phyloP scores from a whole-genome alignment of 208 protist species.

The Crithidia sp. region DNA sequence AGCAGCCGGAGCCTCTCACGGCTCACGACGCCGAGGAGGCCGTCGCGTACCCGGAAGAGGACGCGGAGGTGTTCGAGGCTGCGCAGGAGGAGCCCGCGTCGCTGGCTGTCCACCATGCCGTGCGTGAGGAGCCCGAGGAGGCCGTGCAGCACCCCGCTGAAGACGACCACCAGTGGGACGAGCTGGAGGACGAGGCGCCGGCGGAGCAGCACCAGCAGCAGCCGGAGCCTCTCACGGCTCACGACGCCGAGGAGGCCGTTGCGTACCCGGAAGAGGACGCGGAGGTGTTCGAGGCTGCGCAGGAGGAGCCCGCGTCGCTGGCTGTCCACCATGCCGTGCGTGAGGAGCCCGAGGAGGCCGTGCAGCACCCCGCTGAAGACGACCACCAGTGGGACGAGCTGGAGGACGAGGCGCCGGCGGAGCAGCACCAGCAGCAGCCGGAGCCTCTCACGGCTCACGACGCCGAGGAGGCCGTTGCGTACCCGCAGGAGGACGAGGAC shows the following conservation, averaged over 20 bases:
- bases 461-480: not conserved
- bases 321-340: not conserved
- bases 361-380: conserved; percentile 7
- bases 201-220: not conserved
- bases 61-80: not conserved
- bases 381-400: conserved; percentile 21
- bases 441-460: conserved; percentile 4
- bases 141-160: not conserved
- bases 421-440: not conserved
- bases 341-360: conserved; percentile 6
- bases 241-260: conserved; percentile 14
- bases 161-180: not conserved
- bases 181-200: not conserved
- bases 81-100: not conserved
- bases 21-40: too few species aligned
- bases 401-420: not conserved
- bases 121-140: not conserved
- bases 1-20: too few species aligned
- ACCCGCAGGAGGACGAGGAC: too few species aligned
- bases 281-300: not conserved
- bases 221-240: not conserved
- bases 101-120: not conserved
- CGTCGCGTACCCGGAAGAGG: not conserved
- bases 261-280: not conserved
- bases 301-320: not conserved